These are phyloP conservation scores for Globisporangium canariense DNA, from an alignment of 352 stramenopile genomes.

Conservation along the genomic window DNA sequence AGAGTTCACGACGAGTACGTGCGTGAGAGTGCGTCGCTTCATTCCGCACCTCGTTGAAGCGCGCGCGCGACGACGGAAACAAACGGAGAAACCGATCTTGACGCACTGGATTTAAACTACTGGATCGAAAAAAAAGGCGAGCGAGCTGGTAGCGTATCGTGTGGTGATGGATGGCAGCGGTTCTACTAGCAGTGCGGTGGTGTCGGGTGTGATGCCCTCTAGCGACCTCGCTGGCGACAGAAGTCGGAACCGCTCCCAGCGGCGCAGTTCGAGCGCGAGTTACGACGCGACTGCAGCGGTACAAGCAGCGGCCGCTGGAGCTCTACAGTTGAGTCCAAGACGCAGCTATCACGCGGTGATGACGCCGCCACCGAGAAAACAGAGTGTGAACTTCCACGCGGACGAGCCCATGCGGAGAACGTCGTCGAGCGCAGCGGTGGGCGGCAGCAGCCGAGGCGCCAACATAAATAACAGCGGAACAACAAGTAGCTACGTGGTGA, in stretches of 20 bases:
- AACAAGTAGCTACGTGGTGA: neutral
- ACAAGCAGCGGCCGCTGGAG: neutral
- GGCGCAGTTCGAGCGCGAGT: neutral
- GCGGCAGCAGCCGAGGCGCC: conserved; percentile 6
- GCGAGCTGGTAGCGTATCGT: neutral
- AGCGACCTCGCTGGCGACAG: neutral
- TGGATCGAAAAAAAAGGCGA: neutral
- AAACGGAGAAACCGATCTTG: neutral
- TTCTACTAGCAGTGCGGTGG: neutral
- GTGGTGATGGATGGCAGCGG: conserved; percentile 4
- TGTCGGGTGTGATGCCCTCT: neutral
- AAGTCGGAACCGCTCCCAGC: neutral
- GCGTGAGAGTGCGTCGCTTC: neutral
- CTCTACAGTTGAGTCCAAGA: neutral
- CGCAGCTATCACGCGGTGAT: conserved; percentile 29
- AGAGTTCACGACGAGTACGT: neutral
- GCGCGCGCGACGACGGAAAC: neutral
- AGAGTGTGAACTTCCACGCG: conserved; percentile 11
- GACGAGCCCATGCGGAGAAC: conserved; percentile 13
- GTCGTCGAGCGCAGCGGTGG: neutral
- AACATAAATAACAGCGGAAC: conserved; percentile 1
- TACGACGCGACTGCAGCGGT: neutral
- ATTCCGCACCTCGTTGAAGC: neutral
- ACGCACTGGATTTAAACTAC: neutral
- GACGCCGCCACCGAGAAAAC: conserved; percentile 23